Percentiles rank a stretch among this genome's conserved stretches.
These are phyloP conservation scores for Stachybotrys elegans DNA, from an alignment of 2,329 filamentous ascomycete genomes.

Conservation along the genomic window DNA sequence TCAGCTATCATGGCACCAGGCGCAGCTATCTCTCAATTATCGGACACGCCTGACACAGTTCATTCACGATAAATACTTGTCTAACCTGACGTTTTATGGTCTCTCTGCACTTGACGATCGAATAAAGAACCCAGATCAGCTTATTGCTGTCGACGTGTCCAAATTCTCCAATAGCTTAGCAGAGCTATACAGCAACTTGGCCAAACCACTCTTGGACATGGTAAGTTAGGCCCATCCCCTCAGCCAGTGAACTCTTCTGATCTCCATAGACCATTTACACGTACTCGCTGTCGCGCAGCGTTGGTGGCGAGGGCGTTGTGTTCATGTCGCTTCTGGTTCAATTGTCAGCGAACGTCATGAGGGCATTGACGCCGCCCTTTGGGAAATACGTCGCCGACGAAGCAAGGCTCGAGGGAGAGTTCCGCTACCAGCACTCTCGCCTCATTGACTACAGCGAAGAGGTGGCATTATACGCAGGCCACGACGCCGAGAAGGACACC, in stretches of 20 bases:
- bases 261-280: slow-evolving; percentile 72
- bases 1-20: slow-evolving; percentile 93
- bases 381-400: slow-evolving; percentile 98
- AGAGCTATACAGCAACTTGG: slow-evolving; percentile 92
- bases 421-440: slow-evolving; percentile 89
- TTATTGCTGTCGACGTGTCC: slow-evolving; percentile 93
- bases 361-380: slow-evolving; percentile 89
- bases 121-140: slow-evolving; percentile 97
- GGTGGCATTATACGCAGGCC: slow-evolving; percentile 84
- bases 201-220: slow-evolving; percentile 93
- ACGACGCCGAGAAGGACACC: slow-evolving; percentile 91
- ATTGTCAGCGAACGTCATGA: slow-evolving; percentile 87
- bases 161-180: slow-evolving; percentile 95
- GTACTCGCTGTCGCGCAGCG: slow-evolving; percentile 84
- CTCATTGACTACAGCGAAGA: slow-evolving; percentile 96
- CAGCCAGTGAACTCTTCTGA: background rate
- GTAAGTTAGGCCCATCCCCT: too few species aligned
- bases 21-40: slow-evolving; percentile 88
- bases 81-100: slow-evolving; percentile 97
- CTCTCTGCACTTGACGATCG: slow-evolving; percentile 92
- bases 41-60: slow-evolving; percentile 87
- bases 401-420: slow-evolving; percentile 89
- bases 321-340: slow-evolving; percentile 95
- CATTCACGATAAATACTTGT: slow-evolving; percentile 93
- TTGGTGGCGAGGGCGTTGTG: slow-evolving; percentile 93